These are phyloP conservation scores for Fraxinus greggii DNA, from an alignment of 305 asterid genomes.

Conservation along the genomic window DNA sequence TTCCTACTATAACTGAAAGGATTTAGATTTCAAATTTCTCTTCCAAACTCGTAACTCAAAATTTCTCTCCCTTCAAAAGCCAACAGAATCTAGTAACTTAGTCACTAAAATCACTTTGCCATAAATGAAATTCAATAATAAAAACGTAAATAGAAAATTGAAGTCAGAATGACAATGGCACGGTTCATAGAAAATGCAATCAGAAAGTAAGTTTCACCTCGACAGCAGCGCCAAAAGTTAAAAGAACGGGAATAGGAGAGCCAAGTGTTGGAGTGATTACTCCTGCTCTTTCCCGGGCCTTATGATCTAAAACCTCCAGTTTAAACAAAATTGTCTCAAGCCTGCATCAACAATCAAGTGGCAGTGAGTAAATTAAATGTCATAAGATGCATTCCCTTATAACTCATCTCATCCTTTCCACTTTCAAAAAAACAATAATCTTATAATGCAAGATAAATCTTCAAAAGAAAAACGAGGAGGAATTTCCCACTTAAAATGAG, in stretches of 20 bases:
- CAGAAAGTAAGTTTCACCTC: constrained; percentile 55
- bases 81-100: not conserved
- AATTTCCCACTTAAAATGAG: not conserved
- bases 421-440: not conserved
- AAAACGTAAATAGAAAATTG: not conserved
- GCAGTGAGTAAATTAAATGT: not conserved
- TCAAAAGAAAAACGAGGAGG: not conserved
- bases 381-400: not conserved
- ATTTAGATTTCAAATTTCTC: not conserved
- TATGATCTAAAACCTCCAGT: constrained; percentile 91
- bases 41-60: not conserved
- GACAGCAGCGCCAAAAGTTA: constrained; percentile 84
- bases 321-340: constrained; percentile 77
- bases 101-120: not conserved
- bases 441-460: not conserved
- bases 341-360: constrained; percentile 46
- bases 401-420: not conserved
- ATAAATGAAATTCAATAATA: constrained; percentile 10
- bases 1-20: not conserved
- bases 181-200: not conserved
- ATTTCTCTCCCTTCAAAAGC: not conserved
- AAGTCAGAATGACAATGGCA: not conserved
- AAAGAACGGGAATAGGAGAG: constrained; percentile 77
- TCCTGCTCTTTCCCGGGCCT: constrained; percentile 98
- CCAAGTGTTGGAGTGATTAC: constrained; percentile 76